Conservation (phyloP, 106 monocot species). For the Acorus gramineus region DNA sequence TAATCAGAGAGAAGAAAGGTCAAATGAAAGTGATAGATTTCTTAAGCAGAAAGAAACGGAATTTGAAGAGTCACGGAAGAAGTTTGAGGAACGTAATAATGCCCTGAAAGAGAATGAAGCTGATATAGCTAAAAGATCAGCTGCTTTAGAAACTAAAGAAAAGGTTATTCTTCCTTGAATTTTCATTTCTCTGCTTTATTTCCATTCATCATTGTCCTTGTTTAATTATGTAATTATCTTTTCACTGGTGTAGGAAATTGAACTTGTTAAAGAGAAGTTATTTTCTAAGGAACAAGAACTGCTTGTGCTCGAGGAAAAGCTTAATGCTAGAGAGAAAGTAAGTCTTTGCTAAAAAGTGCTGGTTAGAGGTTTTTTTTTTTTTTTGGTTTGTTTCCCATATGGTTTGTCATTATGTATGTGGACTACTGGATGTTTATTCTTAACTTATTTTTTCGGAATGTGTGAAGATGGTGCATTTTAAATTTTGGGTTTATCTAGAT, state of each 20-base stretch:
- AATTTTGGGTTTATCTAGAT: too few relatives aligned
- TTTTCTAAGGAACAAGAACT: constrained; percentile 49
- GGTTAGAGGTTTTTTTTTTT: too few relatives aligned
- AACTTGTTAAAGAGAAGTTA: constrained; percentile 21
- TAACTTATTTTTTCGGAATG: neutral
- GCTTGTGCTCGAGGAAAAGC: constrained; percentile 35
- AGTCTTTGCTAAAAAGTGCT: neutral
- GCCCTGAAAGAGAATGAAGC: constrained; percentile 70
- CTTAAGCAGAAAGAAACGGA: constrained; percentile 67
- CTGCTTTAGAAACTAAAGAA: constrained; percentile 44
- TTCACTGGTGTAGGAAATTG: constrained; percentile 27
- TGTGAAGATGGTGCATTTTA: too few relatives aligned
- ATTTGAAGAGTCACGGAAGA: constrained; percentile 41
- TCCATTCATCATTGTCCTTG: neutral
- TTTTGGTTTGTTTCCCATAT: too few relatives aligned
- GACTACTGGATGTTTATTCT: neutral
- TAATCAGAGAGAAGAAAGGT: constrained; percentile 71
- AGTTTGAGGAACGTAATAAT: constrained; percentile 22
- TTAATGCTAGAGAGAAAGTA: constrained; percentile 51
- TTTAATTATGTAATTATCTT: too few relatives aligned
- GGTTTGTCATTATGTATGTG: too few relatives aligned
- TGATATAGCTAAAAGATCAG: constrained; percentile 39
- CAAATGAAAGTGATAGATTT: constrained; percentile 38
- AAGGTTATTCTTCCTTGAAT: constrained; percentile 35
- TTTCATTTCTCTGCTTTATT: neutral